phyloP scores from a whole-genome alignment of 768 basidiomycete species.

The Kwoniella dejecticola region DNA sequence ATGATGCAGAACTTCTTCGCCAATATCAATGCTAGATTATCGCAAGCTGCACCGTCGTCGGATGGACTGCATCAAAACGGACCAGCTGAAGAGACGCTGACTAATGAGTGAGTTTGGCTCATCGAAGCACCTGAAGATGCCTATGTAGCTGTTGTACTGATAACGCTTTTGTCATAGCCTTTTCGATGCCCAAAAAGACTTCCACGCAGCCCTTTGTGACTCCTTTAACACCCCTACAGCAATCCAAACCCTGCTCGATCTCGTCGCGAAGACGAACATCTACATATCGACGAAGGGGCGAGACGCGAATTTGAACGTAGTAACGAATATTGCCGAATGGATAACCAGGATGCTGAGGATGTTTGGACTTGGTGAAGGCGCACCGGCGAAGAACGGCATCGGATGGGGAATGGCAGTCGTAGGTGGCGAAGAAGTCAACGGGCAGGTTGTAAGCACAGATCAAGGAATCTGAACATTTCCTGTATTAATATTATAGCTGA shows the following conservation, averaged over 20 bases:
- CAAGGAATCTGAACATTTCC: too few relatives aligned
- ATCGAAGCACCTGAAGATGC: neutral
- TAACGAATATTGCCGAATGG: conserved; percentile 63
- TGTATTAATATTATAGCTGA: too few relatives aligned
- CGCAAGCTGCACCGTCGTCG: conserved; percentile 57
- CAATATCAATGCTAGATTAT: conserved; percentile 75
- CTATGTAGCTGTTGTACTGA: too few relatives aligned
- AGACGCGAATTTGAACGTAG: conserved; percentile 61
- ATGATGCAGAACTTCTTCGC: conserved; percentile 87
- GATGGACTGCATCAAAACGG: conserved; percentile 58
- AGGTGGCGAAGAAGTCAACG: conserved; percentile 68
- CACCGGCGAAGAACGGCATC: conserved; percentile 66
- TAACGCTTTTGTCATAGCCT: conserved; percentile 60
- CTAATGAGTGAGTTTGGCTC: conserved; percentile 61
- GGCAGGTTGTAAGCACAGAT: conserved; percentile 16
- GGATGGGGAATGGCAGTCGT: conserved; percentile 61
- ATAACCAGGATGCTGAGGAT: conserved; percentile 60
- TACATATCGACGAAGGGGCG: conserved; percentile 64
- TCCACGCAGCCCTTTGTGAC: conserved; percentile 87
- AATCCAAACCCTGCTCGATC: conserved; percentile 70
- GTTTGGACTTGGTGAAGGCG: conserved; percentile 60
- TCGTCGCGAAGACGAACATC: conserved; percentile 81
- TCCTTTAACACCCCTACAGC: conserved; percentile 95
- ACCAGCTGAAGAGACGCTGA: conserved; percentile 67
- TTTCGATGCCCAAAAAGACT: conserved; percentile 70